Percentiles rank a stretch among this genome's conserved stretches.
phyloP scores from a whole-genome alignment of 352 stramenopile genomes.

The Globisporangium apiculatum region DNA sequence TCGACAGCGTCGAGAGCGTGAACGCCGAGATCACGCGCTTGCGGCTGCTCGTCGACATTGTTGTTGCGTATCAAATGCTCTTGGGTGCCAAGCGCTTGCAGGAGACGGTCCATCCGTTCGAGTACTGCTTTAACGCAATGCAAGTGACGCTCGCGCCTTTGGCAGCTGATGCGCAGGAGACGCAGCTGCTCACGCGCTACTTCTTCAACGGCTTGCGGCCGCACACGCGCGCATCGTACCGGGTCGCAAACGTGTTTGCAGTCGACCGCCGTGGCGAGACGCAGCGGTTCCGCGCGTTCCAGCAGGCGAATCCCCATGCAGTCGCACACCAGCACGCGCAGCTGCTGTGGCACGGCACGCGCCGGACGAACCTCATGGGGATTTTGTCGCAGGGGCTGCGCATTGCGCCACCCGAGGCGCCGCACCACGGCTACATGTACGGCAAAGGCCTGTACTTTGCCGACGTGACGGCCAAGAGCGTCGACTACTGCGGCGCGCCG shows the following conservation, averaged over 20 bases:
- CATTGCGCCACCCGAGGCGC: slow-evolving; percentile 81
- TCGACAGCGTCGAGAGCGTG: slow-evolving; percentile 45
- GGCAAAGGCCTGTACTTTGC: slow-evolving; percentile 87
- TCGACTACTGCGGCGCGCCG: slow-evolving; percentile 57
- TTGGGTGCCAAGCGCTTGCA: slow-evolving; percentile 45
- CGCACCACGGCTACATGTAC: slow-evolving; percentile 75
- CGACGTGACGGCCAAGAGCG: slow-evolving; percentile 67
- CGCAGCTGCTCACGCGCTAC: slow-evolving; percentile 44
- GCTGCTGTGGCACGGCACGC: slow-evolving; percentile 83
- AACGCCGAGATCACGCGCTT: slow-evolving; percentile 63
- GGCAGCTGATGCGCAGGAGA: slow-evolving; percentile 20
- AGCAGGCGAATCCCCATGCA: slow-evolving; percentile 22
- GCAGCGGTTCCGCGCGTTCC: slow-evolving; percentile 35
- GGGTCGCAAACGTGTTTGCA: slow-evolving; percentile 58
- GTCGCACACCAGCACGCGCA: slow-evolving; percentile 35
- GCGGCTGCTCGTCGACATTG: slow-evolving; percentile 57
- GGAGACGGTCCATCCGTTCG: slow-evolving; percentile 37
- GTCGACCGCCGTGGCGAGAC: slow-evolving; percentile 56
- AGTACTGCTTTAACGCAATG: slow-evolving; percentile 76
- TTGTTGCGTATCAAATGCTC: slow-evolving; percentile 74
- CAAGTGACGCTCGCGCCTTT: slow-evolving; percentile 50
- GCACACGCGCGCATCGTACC: slow-evolving; percentile 23
- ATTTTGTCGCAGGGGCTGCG: slow-evolving; percentile 80
- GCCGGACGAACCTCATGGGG: slow-evolving; percentile 78
- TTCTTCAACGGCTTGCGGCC: slow-evolving; percentile 48